Evolutionary conservation across 2,329 filamentous ascomycete genomes (phyloP), one percentile per base, ranked within the genome.

Genomic region (Penicillium aurantiogriseum): DNA sequence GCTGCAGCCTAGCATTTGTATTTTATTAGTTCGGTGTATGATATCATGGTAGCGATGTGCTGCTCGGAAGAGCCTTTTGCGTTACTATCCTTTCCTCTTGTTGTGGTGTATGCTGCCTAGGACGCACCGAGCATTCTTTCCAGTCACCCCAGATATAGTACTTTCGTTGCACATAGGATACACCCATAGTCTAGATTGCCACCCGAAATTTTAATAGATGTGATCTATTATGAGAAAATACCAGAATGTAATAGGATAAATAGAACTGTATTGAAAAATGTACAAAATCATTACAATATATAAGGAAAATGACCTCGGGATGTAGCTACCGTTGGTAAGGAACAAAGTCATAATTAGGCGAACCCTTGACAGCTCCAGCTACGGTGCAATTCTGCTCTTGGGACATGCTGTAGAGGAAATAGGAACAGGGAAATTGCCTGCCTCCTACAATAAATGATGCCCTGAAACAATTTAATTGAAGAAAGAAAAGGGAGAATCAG

Each of bases 261-360:
- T 17, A 27, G 33, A 21, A 25, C 35, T 15, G 1, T 5, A 38
- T 42, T 35, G 17, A 4, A 25, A 21, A 19, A 29, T 25, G 15
- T 21, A 51, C 15, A 31, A 13, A 6, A 19, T 33, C 23, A 50
- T 31, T 31, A 13, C 4, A 31, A 11, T 31, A 13, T 31, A 31
- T 38, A 11, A 29, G 40, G n/a, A 39, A 23, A 56, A 48, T 31
- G 47, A 39, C 8, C 36, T 39, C 36, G 36, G 36, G 36, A 79
- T 86, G 83, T 86, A 78, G 83, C 83, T 75, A 76, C 81, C 83
- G 82, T 86, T 79, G 83, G 84, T 86, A 87, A 87, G 83, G 84
- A 86, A 85, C 83, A 74, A 74, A 76, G 77, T 79, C 78, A 72
- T 86, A 81, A 85, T 83, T 65, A 79, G 78, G 68, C 61, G 57